phyloP scores from a whole-genome alignment of 1,284 basidiomycete species.

The Neotropicomus parvogracilis region DNA sequence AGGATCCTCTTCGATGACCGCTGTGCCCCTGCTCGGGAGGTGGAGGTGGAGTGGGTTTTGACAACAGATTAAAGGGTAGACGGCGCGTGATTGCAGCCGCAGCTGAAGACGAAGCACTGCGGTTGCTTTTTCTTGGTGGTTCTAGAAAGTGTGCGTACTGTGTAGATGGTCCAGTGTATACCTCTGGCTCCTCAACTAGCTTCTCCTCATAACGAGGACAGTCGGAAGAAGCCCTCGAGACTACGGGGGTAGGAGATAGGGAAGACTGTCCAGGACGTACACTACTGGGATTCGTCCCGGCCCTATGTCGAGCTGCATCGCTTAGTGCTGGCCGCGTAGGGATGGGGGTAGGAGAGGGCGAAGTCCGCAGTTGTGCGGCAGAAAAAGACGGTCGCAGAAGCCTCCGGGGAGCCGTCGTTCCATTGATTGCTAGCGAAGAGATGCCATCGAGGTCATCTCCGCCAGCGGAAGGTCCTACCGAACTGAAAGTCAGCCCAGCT shows the following conservation, averaged over 20 bases:
- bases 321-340: constrained; percentile 35
- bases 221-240: constrained; percentile 51
- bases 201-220: constrained; percentile 38
- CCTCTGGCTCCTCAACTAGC: constrained; percentile 44
- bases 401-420: constrained; percentile 54
- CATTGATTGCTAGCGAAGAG: constrained; percentile 45
- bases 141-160: constrained; percentile 70
- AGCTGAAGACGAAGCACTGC: constrained; percentile 35
- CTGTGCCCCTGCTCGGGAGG: constrained; percentile 24
- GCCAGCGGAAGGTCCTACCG: constrained; percentile 46
- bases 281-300: constrained; percentile 62
- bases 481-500: constrained; percentile 46
- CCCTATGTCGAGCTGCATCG: constrained; percentile 52
- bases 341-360: constrained; percentile 38
- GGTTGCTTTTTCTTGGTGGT: constrained; percentile 44
- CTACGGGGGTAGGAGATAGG: constrained; percentile 39
- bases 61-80: constrained; percentile 62
- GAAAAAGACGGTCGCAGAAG: constrained; percentile 69
- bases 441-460: constrained; percentile 54
- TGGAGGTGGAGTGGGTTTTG: constrained; percentile 40
- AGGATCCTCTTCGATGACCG: constrained; percentile 32
- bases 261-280: constrained; percentile 35
- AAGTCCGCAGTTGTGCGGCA: constrained; percentile 66
- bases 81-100: constrained; percentile 51
- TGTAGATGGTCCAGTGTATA: constrained; percentile 58